Evolutionary conservation across 192 early-diverging fungal genomes (phyloP), one percentile per base, ranked within the genome.

Genomic region (Gryganskiella cystojenkinii): DNA sequence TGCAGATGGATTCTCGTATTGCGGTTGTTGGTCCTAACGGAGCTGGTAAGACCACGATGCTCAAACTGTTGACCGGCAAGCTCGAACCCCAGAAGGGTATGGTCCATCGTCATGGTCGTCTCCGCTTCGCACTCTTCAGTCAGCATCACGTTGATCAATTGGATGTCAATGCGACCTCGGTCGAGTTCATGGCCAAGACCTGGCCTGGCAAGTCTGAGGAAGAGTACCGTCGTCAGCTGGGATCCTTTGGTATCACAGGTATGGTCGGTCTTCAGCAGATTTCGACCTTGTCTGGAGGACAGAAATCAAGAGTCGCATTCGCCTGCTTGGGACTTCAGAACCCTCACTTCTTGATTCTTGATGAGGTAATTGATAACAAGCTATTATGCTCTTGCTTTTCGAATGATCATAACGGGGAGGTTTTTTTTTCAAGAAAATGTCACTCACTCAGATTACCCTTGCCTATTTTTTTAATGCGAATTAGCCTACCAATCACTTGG

Each of bases 11-110:
- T 71, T 92, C 94, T 25, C 95, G 98, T 33, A 93, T 98, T 79
- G 98, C 96, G n/a, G 90, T 99, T 60, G 97, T 99, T 24, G 98
- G 98, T 58, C 96, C 98, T 54, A 99, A 99, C 86, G 98, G 98
- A 44, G 95, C 97, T 15, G 96, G 96, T 70, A 99, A 99, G 84
- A 94, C 97, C 1, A 99, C 98, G 10, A 84, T 99, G 87, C 87
- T 99, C 42, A 93, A 97, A 68, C 83, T 99, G 31, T 83, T 98
- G 60, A 97, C 92, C 15, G 93, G 91, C 51, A 87, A 93, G 71
- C 83, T 95, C n/a, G 81, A 92, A 37, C 96, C 98, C 13, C 84
- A 82, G 11, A 63, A 67, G 11, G 98, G 98, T 33, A 81, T 93
- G 42, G 91, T 95, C 11, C 88, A 96, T 59, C 90, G 98, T 31